Evolutionary conservation across 2,329 filamentous ascomycete species (phyloP), one percentile per base, ranked within the genome.

Genomic region (Cladophialophora psammophila): DNA sequence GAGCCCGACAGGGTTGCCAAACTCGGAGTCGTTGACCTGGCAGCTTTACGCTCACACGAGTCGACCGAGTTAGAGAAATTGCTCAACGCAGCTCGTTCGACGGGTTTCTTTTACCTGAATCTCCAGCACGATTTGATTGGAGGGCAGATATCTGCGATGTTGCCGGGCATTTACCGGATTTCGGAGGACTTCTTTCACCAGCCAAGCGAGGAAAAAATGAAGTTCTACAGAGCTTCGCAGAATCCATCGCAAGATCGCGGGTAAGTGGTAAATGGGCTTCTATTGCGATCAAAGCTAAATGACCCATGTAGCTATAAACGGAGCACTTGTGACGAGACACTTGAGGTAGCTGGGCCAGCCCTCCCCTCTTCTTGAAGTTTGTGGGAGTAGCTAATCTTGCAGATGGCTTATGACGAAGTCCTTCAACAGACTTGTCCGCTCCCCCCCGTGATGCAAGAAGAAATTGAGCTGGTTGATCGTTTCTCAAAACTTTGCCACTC

Each of bases 381-480:
- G n/a, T 10, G 9, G 4, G 42, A 10, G 3, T 48, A n/a, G 20
- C 18, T 18, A 48, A 48, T 26, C 20, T 9, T 48, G n/a, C 42
- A 48, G 42, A 48, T 48, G 42, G 42, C 42, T 10, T 48, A 48
- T 10, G 42, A 48, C 42, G 42, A 48, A 48, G n/a, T 48, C 7
- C 6, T 26, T 18, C 42, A 48, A 10, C 20, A 48, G n/a, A 48
- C 42, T 8, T 48, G 42, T 48, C 42, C 42, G n/a, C 42, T 48
- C 12, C 42, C 42, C 10, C 8, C 8, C 20, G 1, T 20, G 42
- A 48, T 26, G 42, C n/a, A 26, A 26, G 42, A 48, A 26, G 12
- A 48, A 5, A 4, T 20, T 48, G 42, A 10, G 10, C 42, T 48
- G 20, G 42, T 48, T n/a, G 42, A 48, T 8, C 1, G 3, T 9